Evolutionary conservation across 2,329 filamentous ascomycete genomes (phyloP), one percentile per base, ranked within the genome.

Genomic region (Fusarium ambrosium): DNA sequence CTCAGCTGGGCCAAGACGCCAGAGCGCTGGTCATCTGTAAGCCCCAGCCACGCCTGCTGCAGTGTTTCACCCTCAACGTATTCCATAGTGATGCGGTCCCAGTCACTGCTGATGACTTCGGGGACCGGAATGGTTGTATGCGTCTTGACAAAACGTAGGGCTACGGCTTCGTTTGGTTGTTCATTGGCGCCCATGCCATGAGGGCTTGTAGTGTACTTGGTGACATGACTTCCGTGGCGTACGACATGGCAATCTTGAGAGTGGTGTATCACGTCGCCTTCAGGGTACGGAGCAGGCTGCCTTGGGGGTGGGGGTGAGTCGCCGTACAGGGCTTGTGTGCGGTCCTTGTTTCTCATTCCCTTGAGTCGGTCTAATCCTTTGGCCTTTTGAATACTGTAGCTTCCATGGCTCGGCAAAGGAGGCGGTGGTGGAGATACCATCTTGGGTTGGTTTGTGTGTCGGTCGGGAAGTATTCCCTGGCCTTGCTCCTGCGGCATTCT

Each of bases 21-120:
- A 1, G 68, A 56, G 4, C 74, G 75, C 58, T 80, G 61, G 1
- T 68, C 65, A 10, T 62, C 16, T 22, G 70, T 68, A 0, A 79
- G 71, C 0, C 32, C 37, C 1, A 73, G 70, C 79, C 79, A 80
- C 0, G 71, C 78, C 48, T 78, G 53, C 41, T 73, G 36, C 32
- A 79, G 65, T 20, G 78, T 77, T n/a, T 79, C 72, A 2, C 80
- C 79, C 18, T 78, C 68, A 1, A 81, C 45, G 18, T 75, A 76
- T 51, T 77, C 67, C 79, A 79, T 75, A 4, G 76, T 78, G 10
- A 81, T 68, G 39, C 78, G 79, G 61, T 79, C 77, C 74, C 68
- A 80, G 2, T 75, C 76, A 22, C 76, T 78, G 43, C 74, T 73
- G 7, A 79, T 64, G n/a, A 81, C 73, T 9, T 75, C 58, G 0